Conservation (phyloP, 192 early-diverging fungal genomes). For the Entrophospora sp. region DNA sequence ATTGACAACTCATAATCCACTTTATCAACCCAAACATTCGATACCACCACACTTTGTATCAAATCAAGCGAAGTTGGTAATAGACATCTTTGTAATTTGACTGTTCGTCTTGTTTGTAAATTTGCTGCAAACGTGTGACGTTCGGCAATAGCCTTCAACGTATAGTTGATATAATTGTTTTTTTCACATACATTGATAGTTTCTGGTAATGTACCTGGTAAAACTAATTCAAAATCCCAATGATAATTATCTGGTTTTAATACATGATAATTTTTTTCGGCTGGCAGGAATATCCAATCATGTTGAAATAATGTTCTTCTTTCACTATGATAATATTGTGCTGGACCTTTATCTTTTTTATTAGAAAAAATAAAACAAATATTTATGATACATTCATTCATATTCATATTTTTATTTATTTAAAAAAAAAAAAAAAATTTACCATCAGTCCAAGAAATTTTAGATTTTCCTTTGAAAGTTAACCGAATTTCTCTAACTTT, state of each 20-base stretch:
- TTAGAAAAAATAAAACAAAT: neutral
- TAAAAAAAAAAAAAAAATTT: neutral
- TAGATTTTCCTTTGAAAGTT: constrained; percentile 38
- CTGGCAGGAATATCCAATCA: constrained; percentile 40
- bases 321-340: constrained; percentile 22
- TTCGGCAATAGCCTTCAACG: constrained; percentile 42
- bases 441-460: constrained; percentile 36
- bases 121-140: constrained; percentile 46
- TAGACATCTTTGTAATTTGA: constrained; percentile 40
- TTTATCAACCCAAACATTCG: constrained; percentile 45
- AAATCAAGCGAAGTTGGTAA: constrained; percentile 38
- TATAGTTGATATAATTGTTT: constrained; percentile 41
- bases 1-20: constrained; percentile 45
- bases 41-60: constrained; percentile 36
- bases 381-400: neutral
- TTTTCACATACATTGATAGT: constrained; percentile 37
- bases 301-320: constrained; percentile 37
- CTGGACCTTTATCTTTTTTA: neutral
- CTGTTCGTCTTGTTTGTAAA: constrained; percentile 14
- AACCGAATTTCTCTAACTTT: constrained; percentile 42
- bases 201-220: constrained; percentile 51
- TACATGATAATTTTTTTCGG: constrained; percentile 26
- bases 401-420: neutral
- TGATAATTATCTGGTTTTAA: constrained; percentile 27
- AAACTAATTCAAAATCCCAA: constrained; percentile 45